Evolutionary conservation across 306 rosid species (phyloP).

Genomic region (Cicer arietinum): DNA sequence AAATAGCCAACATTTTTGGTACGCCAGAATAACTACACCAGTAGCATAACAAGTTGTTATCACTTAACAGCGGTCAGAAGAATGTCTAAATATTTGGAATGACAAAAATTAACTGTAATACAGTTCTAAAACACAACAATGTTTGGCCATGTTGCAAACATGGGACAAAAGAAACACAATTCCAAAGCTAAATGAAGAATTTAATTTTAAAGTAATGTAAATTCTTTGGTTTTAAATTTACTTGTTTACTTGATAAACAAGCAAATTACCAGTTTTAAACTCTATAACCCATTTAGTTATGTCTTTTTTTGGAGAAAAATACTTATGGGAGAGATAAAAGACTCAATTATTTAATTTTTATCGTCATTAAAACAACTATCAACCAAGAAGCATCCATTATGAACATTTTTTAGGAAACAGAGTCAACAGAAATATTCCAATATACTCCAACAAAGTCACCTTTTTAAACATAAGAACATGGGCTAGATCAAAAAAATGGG

Average conservation of each 20-base stretch:
- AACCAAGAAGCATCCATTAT: constrained; percentile 14
- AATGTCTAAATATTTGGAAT: constrained; percentile 25
- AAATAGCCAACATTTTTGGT: constrained; percentile 76
- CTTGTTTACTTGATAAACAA: constrained; percentile 5
- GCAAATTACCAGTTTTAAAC: neutral
- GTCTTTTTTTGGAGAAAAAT: neutral
- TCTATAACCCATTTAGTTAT: neutral
- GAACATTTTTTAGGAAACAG: constrained; percentile 15
- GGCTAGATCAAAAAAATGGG: neutral
- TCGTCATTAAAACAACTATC: constrained; percentile 7
- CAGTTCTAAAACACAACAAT: constrained; percentile 33
- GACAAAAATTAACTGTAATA: neutral
- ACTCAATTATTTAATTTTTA: neutral
- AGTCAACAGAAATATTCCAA: neutral
- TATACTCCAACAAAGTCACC: neutral
- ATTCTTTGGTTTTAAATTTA: constrained; percentile 23
- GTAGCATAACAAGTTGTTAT: constrained; percentile 31
- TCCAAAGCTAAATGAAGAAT: constrained; percentile 7
- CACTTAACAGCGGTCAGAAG: constrained; percentile 22
- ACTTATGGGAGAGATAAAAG: neutral
- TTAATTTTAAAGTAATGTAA: constrained; percentile 17
- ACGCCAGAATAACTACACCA: constrained; percentile 82
- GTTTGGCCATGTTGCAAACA: constrained; percentile 11
- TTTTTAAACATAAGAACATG: neutral
- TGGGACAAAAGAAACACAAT: constrained; percentile 22